phyloP scores from a whole-genome alignment of 2,329 filamentous ascomycete species.

The Neocatenulostroma microsporum region DNA sequence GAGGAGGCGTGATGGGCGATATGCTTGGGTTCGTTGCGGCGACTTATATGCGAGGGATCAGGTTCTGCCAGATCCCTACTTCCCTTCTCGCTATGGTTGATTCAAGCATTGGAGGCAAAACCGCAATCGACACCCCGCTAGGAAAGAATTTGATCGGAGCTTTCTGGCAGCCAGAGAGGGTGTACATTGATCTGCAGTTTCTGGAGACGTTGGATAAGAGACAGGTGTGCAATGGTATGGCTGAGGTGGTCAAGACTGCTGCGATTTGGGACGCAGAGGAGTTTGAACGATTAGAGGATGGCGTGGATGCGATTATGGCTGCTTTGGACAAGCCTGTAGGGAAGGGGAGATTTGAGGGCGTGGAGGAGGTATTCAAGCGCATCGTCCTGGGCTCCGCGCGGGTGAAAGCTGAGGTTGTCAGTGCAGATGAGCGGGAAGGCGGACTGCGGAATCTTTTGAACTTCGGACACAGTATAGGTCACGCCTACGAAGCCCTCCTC shows the following conservation, averaged over 20 bases:
- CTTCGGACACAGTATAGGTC: constrained; percentile 96
- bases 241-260: constrained; percentile 77
- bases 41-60: constrained; percentile 96
- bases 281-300: constrained; percentile 75
- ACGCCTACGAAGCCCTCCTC: constrained; percentile 90
- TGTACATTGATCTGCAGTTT: constrained; percentile 91
- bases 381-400: constrained; percentile 83
- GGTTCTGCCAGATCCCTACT: constrained; percentile 93
- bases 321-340: constrained; percentile 56
- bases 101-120: constrained; percentile 96
- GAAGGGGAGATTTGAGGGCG: constrained; percentile 57
- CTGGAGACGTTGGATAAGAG: constrained; percentile 81
- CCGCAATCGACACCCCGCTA: constrained; percentile 89
- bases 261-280: constrained; percentile 90
- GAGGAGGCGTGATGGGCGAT: constrained; percentile 94
- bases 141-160: constrained; percentile 94
- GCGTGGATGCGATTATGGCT: constrained; percentile 67
- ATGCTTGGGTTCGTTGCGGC: constrained; percentile 96
- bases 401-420: constrained; percentile 91
- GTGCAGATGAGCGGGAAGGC: constrained; percentile 86
- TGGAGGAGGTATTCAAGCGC: constrained; percentile 46
- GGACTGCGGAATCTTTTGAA: constrained; percentile 91
- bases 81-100: constrained; percentile 96
- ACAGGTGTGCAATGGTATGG: constrained; percentile 98
- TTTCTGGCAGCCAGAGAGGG: constrained; percentile 91